Evolutionary conservation across 768 basidiomycete genomes (phyloP).

Genomic region (Podaxis sp.): DNA sequence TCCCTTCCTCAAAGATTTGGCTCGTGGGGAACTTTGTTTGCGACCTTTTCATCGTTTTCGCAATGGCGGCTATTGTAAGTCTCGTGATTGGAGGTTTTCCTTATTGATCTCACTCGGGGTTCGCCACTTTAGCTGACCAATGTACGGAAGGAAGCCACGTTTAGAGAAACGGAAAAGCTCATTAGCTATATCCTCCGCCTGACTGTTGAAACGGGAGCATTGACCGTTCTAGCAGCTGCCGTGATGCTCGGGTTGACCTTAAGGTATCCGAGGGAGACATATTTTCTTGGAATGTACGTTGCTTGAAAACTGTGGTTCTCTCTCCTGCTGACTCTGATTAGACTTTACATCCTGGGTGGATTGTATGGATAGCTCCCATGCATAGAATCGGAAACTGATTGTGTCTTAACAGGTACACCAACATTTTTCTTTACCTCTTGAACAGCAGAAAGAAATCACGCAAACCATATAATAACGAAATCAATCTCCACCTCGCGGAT

Average conservation of each 20-base stretch:
- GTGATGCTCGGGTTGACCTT: background rate
- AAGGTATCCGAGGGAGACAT: background rate
- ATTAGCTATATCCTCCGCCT: background rate
- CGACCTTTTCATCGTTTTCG: background rate
- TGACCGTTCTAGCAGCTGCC: background rate
- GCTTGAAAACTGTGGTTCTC: no score
- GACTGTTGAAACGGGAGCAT: background rate
- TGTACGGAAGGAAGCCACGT: background rate
- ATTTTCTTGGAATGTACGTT: background rate
- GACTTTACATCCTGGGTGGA: conserved; percentile 5
- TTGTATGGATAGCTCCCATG: background rate
- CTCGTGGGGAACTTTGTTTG: conserved; percentile 4
- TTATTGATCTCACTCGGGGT: background rate
- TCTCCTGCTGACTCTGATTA: background rate
- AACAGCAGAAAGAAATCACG: background rate
- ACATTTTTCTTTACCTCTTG: background rate
- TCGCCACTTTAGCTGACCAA: background rate
- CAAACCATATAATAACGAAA: background rate
- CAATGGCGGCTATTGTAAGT: background rate
- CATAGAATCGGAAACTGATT: background rate
- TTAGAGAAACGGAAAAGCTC: conserved; percentile 1
- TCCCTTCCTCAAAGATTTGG: background rate
- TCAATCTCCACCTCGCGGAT: background rate
- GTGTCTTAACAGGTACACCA: background rate
- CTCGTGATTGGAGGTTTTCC: background rate